Conservation (phyloP, 2,329 filamentous ascomycete genomes). For the Penicillium sp. region DNA sequence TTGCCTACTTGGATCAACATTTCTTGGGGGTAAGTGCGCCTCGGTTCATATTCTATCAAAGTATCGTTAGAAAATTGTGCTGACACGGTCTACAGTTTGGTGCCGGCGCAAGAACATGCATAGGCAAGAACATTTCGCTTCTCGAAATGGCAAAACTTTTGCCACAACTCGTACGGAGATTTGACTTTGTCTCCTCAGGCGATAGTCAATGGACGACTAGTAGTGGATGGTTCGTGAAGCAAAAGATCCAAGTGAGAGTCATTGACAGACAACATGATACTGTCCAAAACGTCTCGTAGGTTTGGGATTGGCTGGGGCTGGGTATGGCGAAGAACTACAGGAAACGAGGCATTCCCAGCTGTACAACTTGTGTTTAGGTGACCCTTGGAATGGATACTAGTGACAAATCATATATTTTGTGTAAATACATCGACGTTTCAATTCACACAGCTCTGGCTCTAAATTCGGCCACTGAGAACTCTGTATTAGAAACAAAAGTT, state of each 20-base stretch:
- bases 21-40: neutral
- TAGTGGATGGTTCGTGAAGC: neutral
- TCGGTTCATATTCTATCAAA: neutral
- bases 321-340: neutral
- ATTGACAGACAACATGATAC: neutral
- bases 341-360: too few relatives aligned
- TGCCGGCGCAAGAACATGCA: slow-evolving; percentile 25
- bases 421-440: neutral
- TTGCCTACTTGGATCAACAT: neutral
- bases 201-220: neutral
- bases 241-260: neutral
- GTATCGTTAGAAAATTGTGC: neutral
- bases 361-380: too few relatives aligned
- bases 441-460: too few relatives aligned
- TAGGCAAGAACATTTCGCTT: slow-evolving; percentile 25
- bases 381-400: too few relatives aligned
- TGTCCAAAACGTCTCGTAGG: neutral
- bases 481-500: too few relatives aligned
- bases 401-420: neutral
- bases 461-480: too few relatives aligned
- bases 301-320: neutral
- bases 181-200: neutral
- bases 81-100: slow-evolving; percentile 3
- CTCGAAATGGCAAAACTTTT: slow-evolving; percentile 46
- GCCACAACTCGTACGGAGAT: slow-evolving; percentile 45